Percentiles rank a stretch among this genome's conserved stretches.
Evolutionary conservation across 2,329 filamentous ascomycete species (phyloP).

Genomic region (Ramichloridium luteum): DNA sequence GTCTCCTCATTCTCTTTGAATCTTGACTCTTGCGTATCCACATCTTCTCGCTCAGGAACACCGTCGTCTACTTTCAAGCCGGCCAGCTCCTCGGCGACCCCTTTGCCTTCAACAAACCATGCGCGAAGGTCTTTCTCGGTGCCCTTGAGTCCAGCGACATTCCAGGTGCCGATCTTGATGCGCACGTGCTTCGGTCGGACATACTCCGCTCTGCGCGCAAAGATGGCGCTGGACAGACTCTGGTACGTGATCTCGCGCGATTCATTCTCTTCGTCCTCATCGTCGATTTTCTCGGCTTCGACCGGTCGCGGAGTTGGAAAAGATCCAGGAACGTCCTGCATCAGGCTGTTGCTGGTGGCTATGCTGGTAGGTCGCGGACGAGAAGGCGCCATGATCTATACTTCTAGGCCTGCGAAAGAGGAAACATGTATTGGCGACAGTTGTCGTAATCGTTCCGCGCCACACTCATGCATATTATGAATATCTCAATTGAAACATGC

Average conservation of each 20-base stretch:
- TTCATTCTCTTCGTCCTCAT: constrained; percentile 11
- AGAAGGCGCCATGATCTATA: background rate
- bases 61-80: constrained; percentile 32
- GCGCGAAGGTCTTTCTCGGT: constrained; percentile 76
- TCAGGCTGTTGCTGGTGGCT: constrained; percentile 23
- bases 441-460: too few relatives aligned
- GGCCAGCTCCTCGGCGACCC: constrained; percentile 51
- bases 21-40: constrained; percentile 37
- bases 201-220: constrained; percentile 67
- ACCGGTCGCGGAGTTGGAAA: constrained; percentile 26
- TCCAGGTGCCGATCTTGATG: constrained; percentile 91
- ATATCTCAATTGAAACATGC: too few relatives aligned
- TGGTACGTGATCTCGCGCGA: constrained; percentile 12
- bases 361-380: constrained; percentile 13
- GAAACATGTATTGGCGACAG: too few relatives aligned
- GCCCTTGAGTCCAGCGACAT: constrained; percentile 72
- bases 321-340: constrained; percentile 38
- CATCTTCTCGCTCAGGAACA: constrained; percentile 27
- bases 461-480: too few relatives aligned
- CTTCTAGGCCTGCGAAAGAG: too few relatives aligned
- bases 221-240: constrained; percentile 45
- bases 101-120: constrained; percentile 77
- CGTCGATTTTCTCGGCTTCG: constrained; percentile 14
- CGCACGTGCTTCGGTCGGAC: constrained; percentile 60
- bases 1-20: constrained; percentile 32